Evolutionary conservation across 2,329 filamentous ascomycete genomes (phyloP).

Genomic region (Ophiocordyceps camponoti-saundersi): DNA sequence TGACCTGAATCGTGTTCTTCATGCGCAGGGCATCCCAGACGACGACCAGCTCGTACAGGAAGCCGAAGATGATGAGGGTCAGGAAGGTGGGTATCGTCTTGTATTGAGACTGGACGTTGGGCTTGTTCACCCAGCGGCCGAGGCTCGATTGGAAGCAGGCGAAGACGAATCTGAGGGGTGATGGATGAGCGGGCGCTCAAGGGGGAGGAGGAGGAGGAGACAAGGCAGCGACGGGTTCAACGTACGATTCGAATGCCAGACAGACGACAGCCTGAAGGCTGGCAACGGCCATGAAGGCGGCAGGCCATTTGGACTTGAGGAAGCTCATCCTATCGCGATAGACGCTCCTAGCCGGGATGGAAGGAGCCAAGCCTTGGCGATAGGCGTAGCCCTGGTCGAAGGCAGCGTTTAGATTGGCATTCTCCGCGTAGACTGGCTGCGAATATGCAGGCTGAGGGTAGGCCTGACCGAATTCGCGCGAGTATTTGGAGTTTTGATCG

Average conservation of each 20-base stretch:
- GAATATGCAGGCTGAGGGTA: slow-evolving; percentile 14
- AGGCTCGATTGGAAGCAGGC: slow-evolving; percentile 61
- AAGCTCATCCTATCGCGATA: slow-evolving; percentile 40
- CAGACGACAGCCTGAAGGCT: slow-evolving; percentile 63
- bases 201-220: neutral
- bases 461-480: slow-evolving; percentile 15
- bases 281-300: slow-evolving; percentile 62
- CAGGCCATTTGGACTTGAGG: slow-evolving; percentile 75
- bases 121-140: slow-evolving; percentile 19
- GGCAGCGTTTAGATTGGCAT: slow-evolving; percentile 11
- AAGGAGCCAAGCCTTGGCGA: slow-evolving; percentile 18
- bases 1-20: slow-evolving; percentile 98
- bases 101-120: slow-evolving; percentile 30
- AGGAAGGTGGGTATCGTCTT: slow-evolving; percentile 86
- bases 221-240: slow-evolving; percentile 5
- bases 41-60: slow-evolving; percentile 76
- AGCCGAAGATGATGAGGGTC: slow-evolving; percentile 92
- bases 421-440: slow-evolving; percentile 9
- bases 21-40: slow-evolving; percentile 85
- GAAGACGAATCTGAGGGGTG: slow-evolving; percentile 59
- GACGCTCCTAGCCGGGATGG: slow-evolving; percentile 14
- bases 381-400: slow-evolving; percentile 19
- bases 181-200: slow-evolving; percentile 5
- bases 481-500: slow-evolving; percentile 10
- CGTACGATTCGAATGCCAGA: slow-evolving; percentile 74